A percentile compares a stretch with the other conserved stretches of the same genome.
These are phyloP conservation scores for Leptographium wingfieldii DNA, from an alignment of 2,329 filamentous ascomycete species.

Conservation along the genomic window DNA sequence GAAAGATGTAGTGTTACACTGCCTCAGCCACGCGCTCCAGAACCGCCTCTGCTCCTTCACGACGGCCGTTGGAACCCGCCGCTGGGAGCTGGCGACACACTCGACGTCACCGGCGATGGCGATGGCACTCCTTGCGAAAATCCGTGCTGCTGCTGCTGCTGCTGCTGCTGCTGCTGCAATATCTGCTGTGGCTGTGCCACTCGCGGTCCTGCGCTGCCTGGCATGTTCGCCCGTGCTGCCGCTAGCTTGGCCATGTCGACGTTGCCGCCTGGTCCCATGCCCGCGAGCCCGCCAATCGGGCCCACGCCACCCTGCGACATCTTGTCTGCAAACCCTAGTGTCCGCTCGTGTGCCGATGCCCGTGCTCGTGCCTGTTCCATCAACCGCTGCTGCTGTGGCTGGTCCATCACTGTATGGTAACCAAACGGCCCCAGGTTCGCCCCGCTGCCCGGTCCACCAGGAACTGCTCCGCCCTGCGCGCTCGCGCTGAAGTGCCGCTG, in stretches of 20 bases:
- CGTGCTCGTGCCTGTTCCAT: constrained; percentile 38
- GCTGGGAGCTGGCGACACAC: constrained; percentile 11
- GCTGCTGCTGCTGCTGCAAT: background rate
- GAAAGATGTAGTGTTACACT: background rate
- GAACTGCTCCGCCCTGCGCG: constrained; percentile 14
- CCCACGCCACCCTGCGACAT: constrained; percentile 13
- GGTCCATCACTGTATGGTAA: constrained; percentile 36
- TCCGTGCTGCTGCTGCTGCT: background rate
- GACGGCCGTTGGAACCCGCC: constrained; percentile 7
- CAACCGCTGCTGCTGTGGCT: constrained; percentile 36
- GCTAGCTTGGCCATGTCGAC: constrained; percentile 23
- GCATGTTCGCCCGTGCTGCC: constrained; percentile 24
- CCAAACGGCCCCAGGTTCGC: constrained; percentile 25
- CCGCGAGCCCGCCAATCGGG: constrained; percentile 23
- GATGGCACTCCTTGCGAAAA: constrained; percentile 20
- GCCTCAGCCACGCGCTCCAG: background rate
- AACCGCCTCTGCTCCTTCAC: background rate
- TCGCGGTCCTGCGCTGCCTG: constrained; percentile 18
- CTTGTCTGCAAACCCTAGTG: constrained; percentile 26
- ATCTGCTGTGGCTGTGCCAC: constrained; percentile 19
- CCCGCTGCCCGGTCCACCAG: constrained; percentile 17
- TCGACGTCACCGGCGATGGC: constrained; percentile 11
- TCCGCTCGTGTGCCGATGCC: constrained; percentile 28
- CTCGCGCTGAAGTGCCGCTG: constrained; percentile 20
- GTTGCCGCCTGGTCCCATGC: constrained; percentile 22